Evolutionary conservation across 108 stramenopile genomes (phyloP).

Genomic region (Nannochloropsis oceanica): DNA sequence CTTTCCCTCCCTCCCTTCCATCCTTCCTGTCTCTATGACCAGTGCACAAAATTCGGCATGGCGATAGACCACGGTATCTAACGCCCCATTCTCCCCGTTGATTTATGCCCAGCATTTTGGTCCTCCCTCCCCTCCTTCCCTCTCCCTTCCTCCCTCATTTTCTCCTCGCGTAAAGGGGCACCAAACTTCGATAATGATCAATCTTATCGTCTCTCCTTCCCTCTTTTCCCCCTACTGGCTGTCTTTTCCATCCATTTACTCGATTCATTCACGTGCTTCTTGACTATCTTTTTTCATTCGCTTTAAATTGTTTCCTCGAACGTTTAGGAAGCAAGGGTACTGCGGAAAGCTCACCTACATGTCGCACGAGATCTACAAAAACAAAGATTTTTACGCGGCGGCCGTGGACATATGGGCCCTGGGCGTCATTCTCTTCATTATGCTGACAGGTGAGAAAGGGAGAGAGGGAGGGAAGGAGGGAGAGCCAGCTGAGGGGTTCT

Average conservation of each 20-base stretch:
- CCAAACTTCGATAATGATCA: no score
- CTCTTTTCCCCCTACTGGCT: background rate
- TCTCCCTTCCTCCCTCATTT: background rate
- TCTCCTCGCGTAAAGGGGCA: no score
- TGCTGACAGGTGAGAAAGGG: slow-evolving; percentile 56
- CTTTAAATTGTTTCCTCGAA: no score
- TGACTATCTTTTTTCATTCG: no score
- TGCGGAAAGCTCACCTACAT: slow-evolving; percentile 89
- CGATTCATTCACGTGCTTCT: background rate
- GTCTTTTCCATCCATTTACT: background rate
- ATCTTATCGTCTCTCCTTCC: no score
- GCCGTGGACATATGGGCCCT: slow-evolving; percentile 81
- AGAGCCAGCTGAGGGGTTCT: background rate
- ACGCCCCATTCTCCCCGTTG: no score
- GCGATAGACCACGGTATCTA: no score
- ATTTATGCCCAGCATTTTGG: no score
- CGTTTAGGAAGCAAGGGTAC: slow-evolving; percentile 40
- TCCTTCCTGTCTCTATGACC: background rate
- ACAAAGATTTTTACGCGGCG: slow-evolving; percentile 65
- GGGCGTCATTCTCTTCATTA: slow-evolving; percentile 79
- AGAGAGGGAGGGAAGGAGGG: background rate
- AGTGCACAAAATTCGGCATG: no score
- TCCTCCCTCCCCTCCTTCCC: background rate
- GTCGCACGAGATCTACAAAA: slow-evolving; percentile 70
- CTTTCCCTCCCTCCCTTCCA: background rate